These are phyloP conservation scores for Groenewaldozyma sp. DNA, from an alignment of 1,139 yeast species.

Conservation along the genomic window DNA sequence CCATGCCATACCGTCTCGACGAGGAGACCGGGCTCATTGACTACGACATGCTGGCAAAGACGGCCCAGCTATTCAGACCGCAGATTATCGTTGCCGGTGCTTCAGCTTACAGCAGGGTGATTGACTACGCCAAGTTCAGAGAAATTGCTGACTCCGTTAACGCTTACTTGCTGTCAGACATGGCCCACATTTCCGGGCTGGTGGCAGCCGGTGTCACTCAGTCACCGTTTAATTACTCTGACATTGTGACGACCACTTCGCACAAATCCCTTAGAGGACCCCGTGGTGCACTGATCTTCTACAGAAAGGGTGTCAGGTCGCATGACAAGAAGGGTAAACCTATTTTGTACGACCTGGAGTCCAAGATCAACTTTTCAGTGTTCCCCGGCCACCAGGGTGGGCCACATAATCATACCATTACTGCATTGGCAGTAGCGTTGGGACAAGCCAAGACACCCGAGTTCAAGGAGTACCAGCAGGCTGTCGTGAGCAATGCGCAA, in stretches of 20 bases:
- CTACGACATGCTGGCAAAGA: constrained; percentile 87
- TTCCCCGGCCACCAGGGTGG: constrained; percentile 99
- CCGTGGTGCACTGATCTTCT: constrained; percentile 98
- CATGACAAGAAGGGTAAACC: constrained; percentile 90
- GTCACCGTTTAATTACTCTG: constrained; percentile 93
- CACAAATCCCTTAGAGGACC: constrained; percentile 99
- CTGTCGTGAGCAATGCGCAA: constrained; percentile 85
- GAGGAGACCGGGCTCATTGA: constrained; percentile 89
- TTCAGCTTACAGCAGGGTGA: constrained; percentile 90
- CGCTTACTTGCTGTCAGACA: constrained; percentile 91
- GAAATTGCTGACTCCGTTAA: constrained; percentile 95
- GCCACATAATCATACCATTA: constrained; percentile 97
- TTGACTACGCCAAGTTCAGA: constrained; percentile 93
- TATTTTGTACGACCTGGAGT: constrained; percentile 80
- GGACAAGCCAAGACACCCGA: constrained; percentile 91
- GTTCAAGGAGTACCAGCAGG: constrained; percentile 81
- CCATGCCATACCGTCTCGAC: constrained; percentile 96
- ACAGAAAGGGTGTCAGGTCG: constrained; percentile 91
- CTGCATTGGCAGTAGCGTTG: constrained; percentile 94
- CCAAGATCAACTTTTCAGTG: constrained; percentile 92
- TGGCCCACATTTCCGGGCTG: constrained; percentile 97
- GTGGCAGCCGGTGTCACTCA: constrained; percentile 95
- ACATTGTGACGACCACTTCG: constrained; percentile 95
- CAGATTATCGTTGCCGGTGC: constrained; percentile 96
- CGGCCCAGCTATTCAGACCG: constrained; percentile 86